A percentile compares a stretch with the other conserved stretches of the same genome.
These are phyloP conservation scores for Calamus simplicifolius DNA, from an alignment of 176 grass and related monocot species.

Conservation along the genomic window DNA sequence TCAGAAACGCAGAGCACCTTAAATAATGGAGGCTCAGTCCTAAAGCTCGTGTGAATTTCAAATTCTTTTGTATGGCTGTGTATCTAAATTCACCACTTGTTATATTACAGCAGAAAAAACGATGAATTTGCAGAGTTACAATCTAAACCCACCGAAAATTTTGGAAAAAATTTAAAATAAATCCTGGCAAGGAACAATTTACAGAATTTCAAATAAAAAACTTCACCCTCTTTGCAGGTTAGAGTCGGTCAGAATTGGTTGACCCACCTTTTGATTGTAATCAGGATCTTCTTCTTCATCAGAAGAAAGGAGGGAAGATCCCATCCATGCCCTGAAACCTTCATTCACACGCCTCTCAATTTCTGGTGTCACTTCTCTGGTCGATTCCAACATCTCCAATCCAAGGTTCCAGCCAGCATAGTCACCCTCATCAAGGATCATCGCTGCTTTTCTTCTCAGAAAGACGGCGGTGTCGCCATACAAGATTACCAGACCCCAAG, in stretches of 20 bases:
- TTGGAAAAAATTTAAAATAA: too few species aligned
- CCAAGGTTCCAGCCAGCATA: conserved; percentile 52
- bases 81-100: too few species aligned
- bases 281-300: conserved; percentile 68
- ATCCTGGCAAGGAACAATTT: too few species aligned
- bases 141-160: too few species aligned
- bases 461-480: conserved; percentile 71
- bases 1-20: too few species aligned
- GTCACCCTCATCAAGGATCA: conserved; percentile 61
- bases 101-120: too few species aligned
- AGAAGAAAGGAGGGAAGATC: conserved; percentile 80
- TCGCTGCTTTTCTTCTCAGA: conserved; percentile 71
- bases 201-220: not conserved
- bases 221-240: conserved; percentile 24
- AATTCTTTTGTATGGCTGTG: too few species aligned
- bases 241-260: conserved; percentile 23
- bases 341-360: conserved; percentile 68
- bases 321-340: conserved; percentile 95
- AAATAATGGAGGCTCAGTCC: too few species aligned
- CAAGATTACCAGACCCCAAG: conserved; percentile 76
- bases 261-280: conserved; percentile 63
- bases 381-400: conserved; percentile 75
- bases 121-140: too few species aligned
- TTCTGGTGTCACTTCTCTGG: conserved; percentile 50
- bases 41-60: too few species aligned